Conservation (phyloP, 768 basidiomycete species). For the Psilocybe subaeruginosa region DNA sequence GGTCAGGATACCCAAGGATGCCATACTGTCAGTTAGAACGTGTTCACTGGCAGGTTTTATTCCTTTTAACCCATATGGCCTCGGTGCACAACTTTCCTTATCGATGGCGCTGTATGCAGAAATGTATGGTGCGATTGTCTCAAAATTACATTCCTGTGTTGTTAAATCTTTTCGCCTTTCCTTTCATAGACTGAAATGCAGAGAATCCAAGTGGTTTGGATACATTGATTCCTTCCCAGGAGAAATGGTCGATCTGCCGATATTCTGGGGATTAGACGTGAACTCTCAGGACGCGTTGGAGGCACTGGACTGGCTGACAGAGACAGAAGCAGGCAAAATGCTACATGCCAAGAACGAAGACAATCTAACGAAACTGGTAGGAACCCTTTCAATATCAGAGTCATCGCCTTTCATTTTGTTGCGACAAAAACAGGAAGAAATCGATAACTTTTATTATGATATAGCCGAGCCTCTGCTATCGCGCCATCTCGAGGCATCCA, state of each 20-base stretch:
- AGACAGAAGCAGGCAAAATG: constrained; percentile 42
- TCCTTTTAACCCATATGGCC: constrained; percentile 51
- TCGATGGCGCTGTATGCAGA: constrained; percentile 68
- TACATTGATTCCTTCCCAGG: constrained; percentile 70
- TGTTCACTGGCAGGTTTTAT: constrained; percentile 52
- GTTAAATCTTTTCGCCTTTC: constrained; percentile 2
- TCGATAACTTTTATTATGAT: constrained; percentile 38
- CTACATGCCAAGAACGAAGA: constrained; percentile 22
- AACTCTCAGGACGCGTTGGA: constrained; percentile 30
- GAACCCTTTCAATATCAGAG: not conserved
- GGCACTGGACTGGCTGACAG: constrained; percentile 41
- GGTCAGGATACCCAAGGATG: constrained; percentile 63
- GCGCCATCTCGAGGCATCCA: constrained; percentile 15
- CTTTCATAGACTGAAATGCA: constrained; percentile 46
- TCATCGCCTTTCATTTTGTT: not conserved
- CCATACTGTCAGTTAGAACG: constrained; percentile 63
- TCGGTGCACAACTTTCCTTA: constrained; percentile 61
- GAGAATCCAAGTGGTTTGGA: constrained; percentile 59
- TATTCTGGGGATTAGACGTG: constrained; percentile 52
- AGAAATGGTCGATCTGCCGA: constrained; percentile 53
- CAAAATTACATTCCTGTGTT: constrained; percentile 1
- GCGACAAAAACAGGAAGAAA: constrained; percentile 29
- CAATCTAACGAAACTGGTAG: constrained; percentile 25
- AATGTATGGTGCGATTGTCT: constrained; percentile 40
- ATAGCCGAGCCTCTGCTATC: constrained; percentile 35